phyloP scores from a whole-genome alignment of 2,329 filamentous ascomycete species.

The Thielaviopsis euricoi region DNA sequence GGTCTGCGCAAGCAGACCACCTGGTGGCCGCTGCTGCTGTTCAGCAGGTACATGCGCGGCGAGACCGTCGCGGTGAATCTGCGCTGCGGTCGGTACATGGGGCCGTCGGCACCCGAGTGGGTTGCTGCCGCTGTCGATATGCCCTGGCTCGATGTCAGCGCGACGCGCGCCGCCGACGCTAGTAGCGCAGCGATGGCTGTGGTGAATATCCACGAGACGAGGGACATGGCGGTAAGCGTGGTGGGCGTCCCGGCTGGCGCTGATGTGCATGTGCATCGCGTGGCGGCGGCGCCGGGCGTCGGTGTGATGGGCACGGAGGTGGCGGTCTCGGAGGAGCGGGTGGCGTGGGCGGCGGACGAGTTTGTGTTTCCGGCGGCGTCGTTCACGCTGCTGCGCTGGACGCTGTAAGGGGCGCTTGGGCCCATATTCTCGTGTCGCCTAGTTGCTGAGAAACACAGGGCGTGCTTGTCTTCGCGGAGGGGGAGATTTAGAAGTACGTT shows the following conservation, averaged over 20 bases:
- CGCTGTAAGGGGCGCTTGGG: constrained; percentile 19
- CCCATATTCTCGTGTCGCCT: too few relatives aligned
- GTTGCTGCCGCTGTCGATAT: constrained; percentile 48
- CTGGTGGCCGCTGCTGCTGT: constrained; percentile 59
- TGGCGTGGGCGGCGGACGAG: constrained; percentile 37
- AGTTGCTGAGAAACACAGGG: too few relatives aligned
- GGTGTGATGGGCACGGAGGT: constrained; percentile 44
- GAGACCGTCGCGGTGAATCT: constrained; percentile 51
- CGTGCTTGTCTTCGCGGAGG: too few relatives aligned
- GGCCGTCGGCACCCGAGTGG: constrained; percentile 50
- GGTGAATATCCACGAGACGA: constrained; percentile 51
- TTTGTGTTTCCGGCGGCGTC: constrained; percentile 52
- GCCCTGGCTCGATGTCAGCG: constrained; percentile 55
- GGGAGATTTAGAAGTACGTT: too few relatives aligned
- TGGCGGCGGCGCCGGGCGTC: constrained; percentile 39
- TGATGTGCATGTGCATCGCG: constrained; percentile 42
- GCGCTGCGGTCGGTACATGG: constrained; percentile 44
- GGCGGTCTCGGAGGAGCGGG: constrained; percentile 23
- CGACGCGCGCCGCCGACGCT: constrained; percentile 37
- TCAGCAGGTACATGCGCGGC: constrained; percentile 50
- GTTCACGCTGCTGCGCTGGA: constrained; percentile 46
- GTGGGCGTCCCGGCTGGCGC: constrained; percentile 31
- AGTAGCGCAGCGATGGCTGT: constrained; percentile 51
- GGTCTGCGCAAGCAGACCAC: constrained; percentile 56
- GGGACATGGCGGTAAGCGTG: constrained; percentile 42